Evolutionary conservation across 2,329 filamentous ascomycete genomes (phyloP), one percentile per base, ranked within the genome.

Genomic region (Arthrinium puccinioides): DNA sequence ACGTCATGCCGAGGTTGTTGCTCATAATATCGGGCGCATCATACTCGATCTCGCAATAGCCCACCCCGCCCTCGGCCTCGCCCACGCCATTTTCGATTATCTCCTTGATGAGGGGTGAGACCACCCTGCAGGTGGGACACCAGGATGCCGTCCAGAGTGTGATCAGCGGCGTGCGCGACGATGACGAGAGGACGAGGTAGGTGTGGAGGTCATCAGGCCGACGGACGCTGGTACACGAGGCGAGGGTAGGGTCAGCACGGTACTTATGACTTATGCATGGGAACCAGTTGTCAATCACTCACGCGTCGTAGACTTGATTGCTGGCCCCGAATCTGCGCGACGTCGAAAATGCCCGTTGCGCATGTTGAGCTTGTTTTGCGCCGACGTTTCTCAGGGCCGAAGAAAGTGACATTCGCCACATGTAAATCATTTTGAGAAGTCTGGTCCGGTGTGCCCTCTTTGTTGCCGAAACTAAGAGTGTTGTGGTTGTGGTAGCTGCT

Each of bases 141-240:
- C 68, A 79, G 7, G 71, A 72, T 1, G 75, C 66, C 0, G 74
- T 76, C 76, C 75, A 81, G 27, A 79, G 59, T 2, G 74, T 78
- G 38, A 80, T 51, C n/a, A 79, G 67, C 3, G 76, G 75, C 3
- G 58, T 67, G 29, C 69, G 63, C 6, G 72, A 62, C 6, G 72
- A 72, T 3, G 70, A 66, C 3, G 71, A 74, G 36, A 76, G 61
- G n/a, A 70, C 62, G 39, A 75, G 64, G 56, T 76, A 72, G 14
- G 68, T 73, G 50, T 69, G 56, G 53, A 80, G 70, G 44, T 74
- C 67, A 47, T 71, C 64, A 31, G 67, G 61, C 33, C 66, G 67
- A 44, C 74, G 74, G 47, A 79, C 67, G 25, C 76, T 79, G 30
- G n/a, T n/a, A 10, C 7, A 10, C 7, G 8, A 26, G 7, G 8